Base-by-base conservation (phyloP, 1,139 yeast genomes). In the Cylindricascospora bacillispora region DNA sequence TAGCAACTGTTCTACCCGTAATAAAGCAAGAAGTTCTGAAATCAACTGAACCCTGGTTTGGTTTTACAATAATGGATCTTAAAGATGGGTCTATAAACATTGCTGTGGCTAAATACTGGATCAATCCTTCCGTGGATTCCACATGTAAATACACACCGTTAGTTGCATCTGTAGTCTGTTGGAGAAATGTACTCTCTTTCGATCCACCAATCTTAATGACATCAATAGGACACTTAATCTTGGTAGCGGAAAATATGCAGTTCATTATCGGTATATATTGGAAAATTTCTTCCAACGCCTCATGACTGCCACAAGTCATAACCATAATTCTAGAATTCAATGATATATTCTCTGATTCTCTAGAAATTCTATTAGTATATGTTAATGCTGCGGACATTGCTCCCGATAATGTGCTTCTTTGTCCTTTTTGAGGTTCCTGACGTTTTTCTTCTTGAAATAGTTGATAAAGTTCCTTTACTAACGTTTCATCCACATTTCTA, bases 121-220 rank as follows among this genome's bases (percentile, higher is more conserved):
- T 70, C 26, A 89, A 59, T 0, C 95, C 97, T 29, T 65, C 60
- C 1, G 92, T 81, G 33, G 77, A 71, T n/a, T 67, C 68, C 17
- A 86, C 67, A 37, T 70, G 77, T 41, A 86, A 63, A 49, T 86
- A 92, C 1, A 85, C 75, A 3, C 99, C 99, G 39, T 76, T 72
- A 0, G 98, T 89, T 10, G 95, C 89, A 57, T 92, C 98, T 0
- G 93, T 70, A 0, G 98, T 95, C 52, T 92, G 98, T 49, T 92
- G 98, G 34, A 92, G 57, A 47, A 85, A 86, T 1, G 93, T 80
- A 2, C 93, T 77, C 40, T 75, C 70, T 11, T 63, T 62, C 13
- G 39, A 34, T 10, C 56, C 56, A 2, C 89, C 89, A 28, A 92
- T 60, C 49, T 86, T 85, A 36, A 92, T 86, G 13, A 86, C 85